A percentile compares a stretch with the other conserved stretches of the same genome.
Conservation (phyloP, 345 rosid genomes). For the Hibiscus mutabilis region DNA sequence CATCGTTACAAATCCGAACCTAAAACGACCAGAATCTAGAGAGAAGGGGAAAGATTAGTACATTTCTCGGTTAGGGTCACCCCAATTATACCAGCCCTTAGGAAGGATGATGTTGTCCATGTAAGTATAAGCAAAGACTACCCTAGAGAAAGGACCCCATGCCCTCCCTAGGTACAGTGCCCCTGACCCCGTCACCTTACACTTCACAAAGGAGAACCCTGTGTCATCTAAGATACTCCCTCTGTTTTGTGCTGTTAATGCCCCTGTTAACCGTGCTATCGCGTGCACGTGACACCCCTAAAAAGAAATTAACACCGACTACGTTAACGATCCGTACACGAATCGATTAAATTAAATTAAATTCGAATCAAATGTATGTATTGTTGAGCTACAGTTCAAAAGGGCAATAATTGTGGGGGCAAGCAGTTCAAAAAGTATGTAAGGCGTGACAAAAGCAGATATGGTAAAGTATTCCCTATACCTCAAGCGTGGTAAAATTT, state of each 20-base stretch:
- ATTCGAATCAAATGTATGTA: neutral
- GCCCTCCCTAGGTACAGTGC: slow-evolving; percentile 90
- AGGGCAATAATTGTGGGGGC: slow-evolving; percentile 1
- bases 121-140: slow-evolving; percentile 87
- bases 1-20: neutral
- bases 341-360: neutral
- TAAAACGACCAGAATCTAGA: too few relatives aligned
- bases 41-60: neutral
- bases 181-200: slow-evolving; percentile 96
- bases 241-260: slow-evolving; percentile 77
- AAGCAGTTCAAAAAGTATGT: neutral
- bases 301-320: neutral
- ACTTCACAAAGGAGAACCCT: slow-evolving; percentile 89
- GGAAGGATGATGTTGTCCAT: slow-evolving; percentile 95
- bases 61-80: slow-evolving; percentile 52
- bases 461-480: neutral
- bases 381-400: neutral
- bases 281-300: slow-evolving; percentile 91
- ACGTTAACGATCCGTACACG: neutral
- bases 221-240: slow-evolving; percentile 82
- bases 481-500: neutral
- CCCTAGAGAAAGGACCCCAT: slow-evolving; percentile 98
- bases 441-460: neutral
- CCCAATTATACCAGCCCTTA: slow-evolving; percentile 97
- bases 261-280: slow-evolving; percentile 58